These are phyloP conservation scores for Bothia castanella DNA, from an alignment of 1,284 basidiomycete genomes.

Conservation along the genomic window DNA sequence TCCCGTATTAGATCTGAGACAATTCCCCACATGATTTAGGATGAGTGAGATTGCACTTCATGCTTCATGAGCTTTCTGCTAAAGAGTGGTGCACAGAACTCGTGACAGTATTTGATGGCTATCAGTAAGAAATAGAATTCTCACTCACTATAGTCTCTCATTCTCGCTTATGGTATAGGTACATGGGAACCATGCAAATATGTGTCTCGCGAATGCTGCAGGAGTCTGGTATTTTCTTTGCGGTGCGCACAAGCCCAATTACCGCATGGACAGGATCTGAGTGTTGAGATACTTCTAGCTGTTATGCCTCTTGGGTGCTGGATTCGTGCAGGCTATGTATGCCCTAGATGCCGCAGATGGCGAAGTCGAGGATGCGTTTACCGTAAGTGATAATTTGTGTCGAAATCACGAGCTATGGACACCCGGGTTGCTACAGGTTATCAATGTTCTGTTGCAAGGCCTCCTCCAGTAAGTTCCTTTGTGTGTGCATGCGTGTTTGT, in stretches of 20 bases:
- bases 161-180: slow-evolving; percentile 43
- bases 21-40: slow-evolving; percentile 40
- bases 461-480: slow-evolving; percentile 61
- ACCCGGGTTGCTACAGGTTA: slow-evolving; percentile 41
- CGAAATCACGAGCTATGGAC: not conserved
- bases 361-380: slow-evolving; percentile 50
- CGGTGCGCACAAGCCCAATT: slow-evolving; percentile 42
- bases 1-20: not conserved
- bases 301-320: slow-evolving; percentile 75
- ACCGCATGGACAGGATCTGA: not conserved
- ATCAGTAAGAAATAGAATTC: slow-evolving; percentile 51
- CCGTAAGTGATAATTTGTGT: slow-evolving; percentile 34
- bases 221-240: slow-evolving; percentile 92
- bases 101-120: slow-evolving; percentile 76
- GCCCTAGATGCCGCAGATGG: slow-evolving; percentile 92
- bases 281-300: slow-evolving; percentile 45
- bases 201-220: slow-evolving; percentile 86
- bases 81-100: slow-evolving; percentile 52
- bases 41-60: slow-evolving; percentile 60
- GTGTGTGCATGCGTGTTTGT: not conserved
- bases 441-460: slow-evolving; percentile 78
- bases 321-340: slow-evolving; percentile 84
- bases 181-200: slow-evolving; percentile 83
- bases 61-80: slow-evolving; percentile 8
- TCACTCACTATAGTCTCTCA: not conserved